Evolutionary conservation across 2,329 filamentous ascomycete genomes (phyloP).

Genomic region (Polytolypa hystricis): DNA sequence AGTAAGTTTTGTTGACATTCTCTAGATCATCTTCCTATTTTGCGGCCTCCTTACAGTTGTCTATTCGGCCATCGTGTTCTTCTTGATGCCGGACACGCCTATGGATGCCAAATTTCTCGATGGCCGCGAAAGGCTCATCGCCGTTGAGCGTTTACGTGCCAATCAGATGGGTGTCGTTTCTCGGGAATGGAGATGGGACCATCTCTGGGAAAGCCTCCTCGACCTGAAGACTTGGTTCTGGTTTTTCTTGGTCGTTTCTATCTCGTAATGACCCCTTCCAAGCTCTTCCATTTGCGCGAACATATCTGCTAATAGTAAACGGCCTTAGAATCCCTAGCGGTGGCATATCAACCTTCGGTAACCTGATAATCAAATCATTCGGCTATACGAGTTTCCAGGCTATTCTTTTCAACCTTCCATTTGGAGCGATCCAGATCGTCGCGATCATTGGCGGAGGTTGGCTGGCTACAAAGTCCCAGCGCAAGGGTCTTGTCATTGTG

Average conservation of each 20-base stretch:
- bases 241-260: constrained; percentile 6
- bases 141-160: constrained; percentile 43
- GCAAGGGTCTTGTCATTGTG: constrained; percentile 36
- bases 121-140: constrained; percentile 42
- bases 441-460: constrained; percentile 26
- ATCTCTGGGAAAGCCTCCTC: constrained; percentile 28
- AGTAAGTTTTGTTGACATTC: neutral
- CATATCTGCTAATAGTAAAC: neutral
- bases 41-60: constrained; percentile 42
- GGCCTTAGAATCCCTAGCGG: constrained; percentile 26
- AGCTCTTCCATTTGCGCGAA: neutral
- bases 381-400: constrained; percentile 30
- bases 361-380: constrained; percentile 32
- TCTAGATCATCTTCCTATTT: constrained; percentile 43
- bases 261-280: constrained; percentile 1
- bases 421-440: constrained; percentile 28
- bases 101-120: constrained; percentile 39
- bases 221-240: constrained; percentile 29
- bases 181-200: constrained; percentile 41
- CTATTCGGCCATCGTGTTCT: constrained; percentile 36
- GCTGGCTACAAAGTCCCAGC: constrained; percentile 32
- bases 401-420: constrained; percentile 34
- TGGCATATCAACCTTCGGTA: constrained; percentile 29
- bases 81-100: constrained; percentile 41
- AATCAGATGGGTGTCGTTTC: constrained; percentile 47